These are phyloP conservation scores for Betula pendula DNA, from an alignment of 306 rosid species.

Conservation along the genomic window DNA sequence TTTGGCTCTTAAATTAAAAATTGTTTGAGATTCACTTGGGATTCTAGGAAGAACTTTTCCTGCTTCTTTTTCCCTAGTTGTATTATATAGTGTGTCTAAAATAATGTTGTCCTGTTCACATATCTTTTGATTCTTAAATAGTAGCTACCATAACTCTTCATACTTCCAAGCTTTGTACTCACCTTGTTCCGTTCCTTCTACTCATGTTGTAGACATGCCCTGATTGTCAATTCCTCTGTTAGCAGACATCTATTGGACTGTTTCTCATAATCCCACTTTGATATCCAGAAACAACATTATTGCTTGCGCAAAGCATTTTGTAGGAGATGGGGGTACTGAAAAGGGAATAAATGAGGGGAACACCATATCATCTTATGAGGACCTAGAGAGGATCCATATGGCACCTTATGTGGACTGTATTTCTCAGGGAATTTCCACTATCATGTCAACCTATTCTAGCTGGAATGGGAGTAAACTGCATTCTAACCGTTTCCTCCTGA, in stretches of 20 bases:
- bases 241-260: not conserved
- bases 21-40: not conserved
- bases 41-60: not conserved
- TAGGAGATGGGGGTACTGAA: conserved; percentile 91
- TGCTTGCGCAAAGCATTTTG: conserved; percentile 95
- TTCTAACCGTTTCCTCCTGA: conserved; percentile 60
- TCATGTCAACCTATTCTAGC: conserved; percentile 87
- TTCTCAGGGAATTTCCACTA: conserved; percentile 76
- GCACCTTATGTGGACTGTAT: conserved; percentile 87
- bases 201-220: not conserved
- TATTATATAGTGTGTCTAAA: not conserved
- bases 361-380: conserved; percentile 65
- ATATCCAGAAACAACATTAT: conserved; percentile 64
- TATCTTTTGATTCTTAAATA: not conserved
- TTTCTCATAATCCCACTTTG: conserved; percentile 20
- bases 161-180: conserved; percentile 10
- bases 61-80: not conserved
- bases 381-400: conserved; percentile 78
- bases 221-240: conserved; percentile 13
- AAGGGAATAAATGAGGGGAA: conserved; percentile 80
- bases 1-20: not conserved
- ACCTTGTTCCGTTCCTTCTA: not conserved
- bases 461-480: conserved; percentile 80
- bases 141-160: not conserved
- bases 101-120: not conserved